Evolutionary conservation across 2,329 filamentous ascomycete species (phyloP).

Genomic region (Fusarium sp.): DNA sequence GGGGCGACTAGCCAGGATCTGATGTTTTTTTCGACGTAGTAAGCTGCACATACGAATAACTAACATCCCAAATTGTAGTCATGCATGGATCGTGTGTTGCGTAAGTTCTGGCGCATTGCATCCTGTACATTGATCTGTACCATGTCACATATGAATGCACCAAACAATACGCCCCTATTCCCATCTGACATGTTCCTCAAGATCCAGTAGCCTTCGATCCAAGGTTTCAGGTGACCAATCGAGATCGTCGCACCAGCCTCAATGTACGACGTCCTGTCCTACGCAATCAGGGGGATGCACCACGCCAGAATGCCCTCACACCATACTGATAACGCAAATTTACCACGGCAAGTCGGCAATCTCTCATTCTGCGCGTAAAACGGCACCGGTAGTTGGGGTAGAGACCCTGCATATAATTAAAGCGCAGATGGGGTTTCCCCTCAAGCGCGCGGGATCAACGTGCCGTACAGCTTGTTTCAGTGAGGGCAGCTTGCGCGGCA

Average conservation of each 20-base stretch:
- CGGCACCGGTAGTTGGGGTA: not conserved
- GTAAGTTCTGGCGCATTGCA: constrained; percentile 13
- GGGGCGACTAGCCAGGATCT: too few species aligned
- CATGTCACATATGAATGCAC: not conserved
- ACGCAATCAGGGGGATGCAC: constrained; percentile 5
- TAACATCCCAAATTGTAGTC: not conserved
- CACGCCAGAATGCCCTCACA: not conserved
- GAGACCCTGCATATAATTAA: not conserved
- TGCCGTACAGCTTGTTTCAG: constrained; percentile 16
- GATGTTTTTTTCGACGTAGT: not conserved
- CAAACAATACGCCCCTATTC: not conserved
- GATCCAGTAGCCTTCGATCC: not conserved
- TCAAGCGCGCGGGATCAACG: constrained; percentile 10
- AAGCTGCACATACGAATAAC: not conserved
- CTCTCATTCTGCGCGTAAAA: not conserved
- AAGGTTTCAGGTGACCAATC: constrained; percentile 25
- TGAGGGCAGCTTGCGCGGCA: constrained; percentile 25
- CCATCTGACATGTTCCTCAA: not conserved
- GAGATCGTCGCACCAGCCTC: constrained; percentile 22
- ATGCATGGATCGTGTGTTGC: constrained; percentile 11
- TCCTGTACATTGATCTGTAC: not conserved
- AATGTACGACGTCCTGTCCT: constrained; percentile 15
- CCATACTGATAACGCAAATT: not conserved
- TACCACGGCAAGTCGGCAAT: constrained; percentile 15
- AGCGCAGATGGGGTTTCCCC: constrained; percentile 3